phyloP scores from a whole-genome alignment of 2,329 filamentous ascomycete species.

The Xylariomycetidae sp. region DNA sequence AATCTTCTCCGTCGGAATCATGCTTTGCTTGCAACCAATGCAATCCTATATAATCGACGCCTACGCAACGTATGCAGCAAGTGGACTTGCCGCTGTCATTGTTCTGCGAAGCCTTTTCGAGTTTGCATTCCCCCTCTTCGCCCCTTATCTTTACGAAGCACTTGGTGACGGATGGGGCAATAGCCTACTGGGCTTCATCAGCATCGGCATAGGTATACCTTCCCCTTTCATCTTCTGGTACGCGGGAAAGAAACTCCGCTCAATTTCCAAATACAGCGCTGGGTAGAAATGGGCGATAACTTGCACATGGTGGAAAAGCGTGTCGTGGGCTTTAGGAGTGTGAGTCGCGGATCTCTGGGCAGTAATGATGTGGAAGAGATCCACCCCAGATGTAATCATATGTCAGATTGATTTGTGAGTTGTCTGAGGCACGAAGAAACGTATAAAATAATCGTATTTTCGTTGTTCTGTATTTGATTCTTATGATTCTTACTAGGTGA shows the following conservation, averaged over 20 bases:
- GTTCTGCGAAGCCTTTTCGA: conserved; percentile 37
- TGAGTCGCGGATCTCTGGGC: no score
- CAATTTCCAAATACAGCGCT: conserved; percentile 12
- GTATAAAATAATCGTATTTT: no score
- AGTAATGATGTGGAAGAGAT: no score
- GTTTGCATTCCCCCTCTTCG: conserved; percentile 44
- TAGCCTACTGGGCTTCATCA: conserved; percentile 38
- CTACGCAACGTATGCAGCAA: conserved; percentile 28
- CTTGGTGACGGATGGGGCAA: conserved; percentile 39
- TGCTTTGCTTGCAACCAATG: conserved; percentile 14
- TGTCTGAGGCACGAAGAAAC: no score
- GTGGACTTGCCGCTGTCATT: conserved; percentile 15
- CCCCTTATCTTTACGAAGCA: conserved; percentile 34
- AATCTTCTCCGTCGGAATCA: conserved; percentile 28
- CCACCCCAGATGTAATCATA: no score
- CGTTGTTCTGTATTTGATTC: no score
- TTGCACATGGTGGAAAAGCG: no score
- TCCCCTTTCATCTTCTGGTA: conserved; percentile 36
- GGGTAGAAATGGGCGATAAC: no score
- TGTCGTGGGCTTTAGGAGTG: no score
- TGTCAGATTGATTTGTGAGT: no score
- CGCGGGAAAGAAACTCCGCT: conserved; percentile 25
- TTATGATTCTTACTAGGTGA: no score
- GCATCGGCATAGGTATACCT: conserved; percentile 42
- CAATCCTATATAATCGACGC: conserved; percentile 34